Conservation (phyloP, 805 yeast species). For the Groenewaldozyma tartarivorans region DNA sequence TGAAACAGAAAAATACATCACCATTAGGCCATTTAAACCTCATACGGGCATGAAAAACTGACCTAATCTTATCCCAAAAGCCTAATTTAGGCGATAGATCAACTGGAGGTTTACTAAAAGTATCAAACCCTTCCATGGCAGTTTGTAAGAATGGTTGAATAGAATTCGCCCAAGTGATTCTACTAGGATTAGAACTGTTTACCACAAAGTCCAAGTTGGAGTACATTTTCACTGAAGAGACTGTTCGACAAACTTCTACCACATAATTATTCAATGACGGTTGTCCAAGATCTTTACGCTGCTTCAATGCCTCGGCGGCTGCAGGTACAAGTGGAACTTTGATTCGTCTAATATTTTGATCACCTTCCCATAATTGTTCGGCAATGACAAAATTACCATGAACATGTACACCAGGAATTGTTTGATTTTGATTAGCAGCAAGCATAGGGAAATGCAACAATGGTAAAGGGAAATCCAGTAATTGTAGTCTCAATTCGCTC, state of each 20-base stretch:
- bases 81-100: constrained; percentile 83
- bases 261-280: constrained; percentile 40
- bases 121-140: constrained; percentile 65
- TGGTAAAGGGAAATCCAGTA: constrained; percentile 84
- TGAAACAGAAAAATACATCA: constrained; percentile 32
- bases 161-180: constrained; percentile 77
- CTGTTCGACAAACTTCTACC: constrained; percentile 60
- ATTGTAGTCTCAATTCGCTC: constrained; percentile 55
- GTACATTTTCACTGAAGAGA: constrained; percentile 65
- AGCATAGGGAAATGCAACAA: constrained; percentile 59
- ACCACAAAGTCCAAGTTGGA: constrained; percentile 50
- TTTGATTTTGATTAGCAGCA: constrained; percentile 27
- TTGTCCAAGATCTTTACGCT: constrained; percentile 22
- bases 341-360: constrained; percentile 47
- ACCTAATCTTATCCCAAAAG: constrained; percentile 84
- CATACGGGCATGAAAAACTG: constrained; percentile 65
- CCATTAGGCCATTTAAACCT: constrained; percentile 41
- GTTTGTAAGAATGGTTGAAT: constrained; percentile 80
- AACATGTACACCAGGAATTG: constrained; percentile 24
- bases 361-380: constrained; percentile 48
- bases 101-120: constrained; percentile 79
- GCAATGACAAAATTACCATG: constrained; percentile 60
- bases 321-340: constrained; percentile 51
- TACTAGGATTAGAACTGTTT: constrained; percentile 46
- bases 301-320: constrained; percentile 5